Evolutionary conservation across 495 filamentous ascomycete genomes (phyloP).

Genomic region (Tuber magnatum): DNA sequence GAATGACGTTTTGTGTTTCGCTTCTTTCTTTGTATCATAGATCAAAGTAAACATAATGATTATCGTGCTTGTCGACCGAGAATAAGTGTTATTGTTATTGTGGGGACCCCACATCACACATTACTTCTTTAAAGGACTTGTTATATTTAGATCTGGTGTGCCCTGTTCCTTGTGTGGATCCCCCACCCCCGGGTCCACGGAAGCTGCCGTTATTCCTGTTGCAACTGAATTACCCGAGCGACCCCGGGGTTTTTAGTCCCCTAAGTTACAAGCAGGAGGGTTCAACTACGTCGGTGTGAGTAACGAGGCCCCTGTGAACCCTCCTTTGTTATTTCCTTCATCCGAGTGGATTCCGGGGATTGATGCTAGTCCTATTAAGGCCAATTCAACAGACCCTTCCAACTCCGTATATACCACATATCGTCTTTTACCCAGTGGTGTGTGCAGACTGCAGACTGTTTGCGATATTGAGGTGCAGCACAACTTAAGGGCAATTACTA

Average conservation of each 20-base stretch:
- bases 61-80: neutral
- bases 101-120: neutral
- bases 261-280: neutral
- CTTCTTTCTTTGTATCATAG: too few relatives aligned
- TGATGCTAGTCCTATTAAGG: neutral
- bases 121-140: neutral
- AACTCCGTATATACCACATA: neutral
- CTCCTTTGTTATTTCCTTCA: neutral
- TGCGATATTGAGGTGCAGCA: neutral
- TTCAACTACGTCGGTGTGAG: neutral
- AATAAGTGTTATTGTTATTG: neutral
- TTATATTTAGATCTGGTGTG: neutral
- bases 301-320: neutral
- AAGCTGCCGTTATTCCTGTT: neutral
- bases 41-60: neutral
- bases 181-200: neutral
- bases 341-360: neutral
- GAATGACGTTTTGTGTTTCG: neutral
- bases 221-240: neutral
- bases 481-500: neutral
- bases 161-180: neutral
- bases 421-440: neutral
- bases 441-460: neutral
- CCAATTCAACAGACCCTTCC: neutral
- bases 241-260: neutral